Evolutionary conservation across 1,139 yeast genomes (phyloP), one percentile per base, ranked within the genome.

Genomic region (Ogataea hybrid): DNA sequence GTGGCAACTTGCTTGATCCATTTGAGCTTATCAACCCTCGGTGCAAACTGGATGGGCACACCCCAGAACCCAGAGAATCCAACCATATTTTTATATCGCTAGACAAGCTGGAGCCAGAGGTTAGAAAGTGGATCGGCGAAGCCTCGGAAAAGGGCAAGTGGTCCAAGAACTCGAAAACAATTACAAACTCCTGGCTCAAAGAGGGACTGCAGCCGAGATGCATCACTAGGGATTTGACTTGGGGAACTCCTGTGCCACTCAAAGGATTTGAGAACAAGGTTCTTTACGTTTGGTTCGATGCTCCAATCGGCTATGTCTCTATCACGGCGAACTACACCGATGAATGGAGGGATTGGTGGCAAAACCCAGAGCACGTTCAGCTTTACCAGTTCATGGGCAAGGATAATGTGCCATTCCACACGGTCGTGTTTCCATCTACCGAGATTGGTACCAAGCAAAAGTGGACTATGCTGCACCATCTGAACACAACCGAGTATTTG

Each of bases 181-280:
- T 92, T 59, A 90, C 97, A 32, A 76, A 84, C 49, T 82, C 92
- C 20, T 92, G 98, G 98, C 73, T 90, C 58, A 88, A 82, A 59
- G 95, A 87, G 65, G 98, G 98, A 36, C 77, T 92, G 48, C 82
- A 80, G 52, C 92, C 97, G 48, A 83, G 98, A 67, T 88, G 97
- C 70, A 94, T 92, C 61, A 92, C 98, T 15, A 82, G 99, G 70
- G 99, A 92, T 64, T 77, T 92, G 62, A 81, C 81, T 41, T 92
- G 99, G 99, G 99, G 99, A 62, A 89, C 96, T 8, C 97, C 97
- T 4, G 97, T 92, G 25, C 98, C 98, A 39, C 70, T 86, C 52
- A 81, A 85, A 52, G 81, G 79, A 34, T 92, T 75, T 69, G 80
- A 84, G 53, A 82, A 88, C 40, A 92, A 92, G 68, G 98, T 92